These are phyloP conservation scores for Acacia confusa DNA, from an alignment of 306 rosid genomes.

Conservation along the genomic window DNA sequence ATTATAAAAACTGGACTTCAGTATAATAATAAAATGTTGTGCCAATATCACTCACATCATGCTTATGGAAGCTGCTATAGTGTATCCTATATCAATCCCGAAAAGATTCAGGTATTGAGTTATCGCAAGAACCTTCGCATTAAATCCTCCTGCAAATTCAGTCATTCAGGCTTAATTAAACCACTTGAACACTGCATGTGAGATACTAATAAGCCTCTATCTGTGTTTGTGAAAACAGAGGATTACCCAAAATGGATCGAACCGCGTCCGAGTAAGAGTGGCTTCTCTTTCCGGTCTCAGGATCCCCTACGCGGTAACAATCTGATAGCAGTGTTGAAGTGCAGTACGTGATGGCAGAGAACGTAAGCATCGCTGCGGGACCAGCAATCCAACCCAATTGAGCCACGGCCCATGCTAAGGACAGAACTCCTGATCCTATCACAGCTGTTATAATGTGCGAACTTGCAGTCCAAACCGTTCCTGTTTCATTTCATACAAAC, in stretches of 20 bases:
- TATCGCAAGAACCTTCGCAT: conserved; percentile 42
- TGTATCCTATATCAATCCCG: conserved; percentile 59
- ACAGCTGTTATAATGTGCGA: conserved; percentile 69
- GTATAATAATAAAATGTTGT: not conserved
- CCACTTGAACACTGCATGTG: not conserved
- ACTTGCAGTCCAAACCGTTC: conserved; percentile 62
- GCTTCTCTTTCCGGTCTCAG: conserved; percentile 49
- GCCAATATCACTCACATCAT: conserved; percentile 44
- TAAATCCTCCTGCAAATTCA: conserved; percentile 49
- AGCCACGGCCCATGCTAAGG: conserved; percentile 68
- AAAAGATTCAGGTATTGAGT: conserved; percentile 53
- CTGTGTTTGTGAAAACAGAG: not conserved
- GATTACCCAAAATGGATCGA: conserved; percentile 59
- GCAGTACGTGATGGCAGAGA: conserved; percentile 40
- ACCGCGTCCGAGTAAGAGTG: conserved; percentile 57
- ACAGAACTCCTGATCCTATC: conserved; percentile 66
- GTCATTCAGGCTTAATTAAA: not conserved
- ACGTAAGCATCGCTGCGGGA: conserved; percentile 54
- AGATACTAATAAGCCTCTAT: not conserved
- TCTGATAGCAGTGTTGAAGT: conserved; percentile 49
- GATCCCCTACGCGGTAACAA: conserved; percentile 51
- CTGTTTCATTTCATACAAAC: conserved; percentile 21
- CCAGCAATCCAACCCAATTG: conserved; percentile 75
- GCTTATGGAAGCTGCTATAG: conserved; percentile 64
- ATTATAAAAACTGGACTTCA: no score